Conservation (phyloP, 2,329 filamentous ascomycete species). For the Epichloe bromicola region DNA sequence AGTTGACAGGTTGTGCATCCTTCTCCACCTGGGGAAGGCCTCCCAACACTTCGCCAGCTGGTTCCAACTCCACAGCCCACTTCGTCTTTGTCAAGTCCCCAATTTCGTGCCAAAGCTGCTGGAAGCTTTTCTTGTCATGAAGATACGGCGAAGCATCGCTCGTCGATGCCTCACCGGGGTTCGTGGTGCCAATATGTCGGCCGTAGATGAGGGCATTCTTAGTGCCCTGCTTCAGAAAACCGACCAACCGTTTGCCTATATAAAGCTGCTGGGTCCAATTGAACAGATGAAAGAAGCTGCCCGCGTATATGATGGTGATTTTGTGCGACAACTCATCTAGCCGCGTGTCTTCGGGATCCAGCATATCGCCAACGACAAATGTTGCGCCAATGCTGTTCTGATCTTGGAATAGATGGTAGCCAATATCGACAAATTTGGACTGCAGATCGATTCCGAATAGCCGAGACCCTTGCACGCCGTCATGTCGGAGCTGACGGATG, state of each 20-base stretch:
- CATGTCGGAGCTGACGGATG: conserved; percentile 34
- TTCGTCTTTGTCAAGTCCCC: conserved; percentile 32
- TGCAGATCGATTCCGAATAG: conserved; percentile 39
- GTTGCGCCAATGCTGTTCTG: conserved; percentile 29
- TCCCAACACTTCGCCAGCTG: conserved; percentile 11
- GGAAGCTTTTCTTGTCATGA: conserved; percentile 37
- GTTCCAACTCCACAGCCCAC: conserved; percentile 34
- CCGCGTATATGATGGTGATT: conserved; percentile 35
- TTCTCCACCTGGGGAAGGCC: conserved; percentile 15
- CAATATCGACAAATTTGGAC: conserved; percentile 39
- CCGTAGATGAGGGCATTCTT: conserved; percentile 36
- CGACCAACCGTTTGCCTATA: conserved; percentile 30
- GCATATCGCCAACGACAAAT: conserved; percentile 39
- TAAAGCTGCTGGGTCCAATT: conserved; percentile 32
- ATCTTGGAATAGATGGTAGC: conserved; percentile 53
- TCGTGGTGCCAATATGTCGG: conserved; percentile 32
- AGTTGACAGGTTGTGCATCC: conserved; percentile 18
- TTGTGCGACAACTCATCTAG: conserved; percentile 23
- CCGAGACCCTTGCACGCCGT: conserved; percentile 34
- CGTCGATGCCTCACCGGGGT: conserved; percentile 12
- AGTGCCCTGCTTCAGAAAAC: conserved; percentile 31
- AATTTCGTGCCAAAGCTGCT: conserved; percentile 40
- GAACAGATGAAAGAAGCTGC: conserved; percentile 38
- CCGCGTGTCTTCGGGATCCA: conserved; percentile 25
- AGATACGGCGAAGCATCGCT: conserved; percentile 24